A percentile compares a stretch with the other conserved stretches of the same genome.
These are phyloP conservation scores for Quercus lobata DNA, from an alignment of 331 rosid species.

Conservation along the genomic window DNA sequence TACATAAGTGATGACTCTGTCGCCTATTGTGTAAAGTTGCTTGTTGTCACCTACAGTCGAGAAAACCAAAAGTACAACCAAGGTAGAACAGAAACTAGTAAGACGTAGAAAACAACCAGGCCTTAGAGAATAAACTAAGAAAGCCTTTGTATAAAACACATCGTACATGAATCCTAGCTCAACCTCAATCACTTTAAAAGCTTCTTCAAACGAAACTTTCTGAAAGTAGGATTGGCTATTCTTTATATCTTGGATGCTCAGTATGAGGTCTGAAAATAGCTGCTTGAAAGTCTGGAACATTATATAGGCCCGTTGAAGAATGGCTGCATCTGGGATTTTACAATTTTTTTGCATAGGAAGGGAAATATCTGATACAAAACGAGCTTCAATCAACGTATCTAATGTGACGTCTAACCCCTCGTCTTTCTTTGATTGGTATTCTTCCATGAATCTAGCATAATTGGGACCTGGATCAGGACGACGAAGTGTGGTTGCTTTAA, in stretches of 20 bases:
- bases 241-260: conserved; percentile 12
- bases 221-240: conserved; percentile 14
- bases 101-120: conserved; percentile 14
- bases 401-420: conserved; percentile 28
- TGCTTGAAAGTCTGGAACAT: conserved; percentile 19
- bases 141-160: conserved; percentile 32
- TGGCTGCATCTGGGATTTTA: not conserved
- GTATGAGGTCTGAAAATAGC: conserved; percentile 12
- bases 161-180: no score
- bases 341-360: not conserved
- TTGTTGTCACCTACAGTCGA: not conserved
- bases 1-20: conserved; percentile 13
- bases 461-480: conserved; percentile 30
- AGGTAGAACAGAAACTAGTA: not conserved
- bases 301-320: conserved; percentile 4
- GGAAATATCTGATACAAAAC: not conserved
- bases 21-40: conserved; percentile 3
- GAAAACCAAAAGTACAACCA: conserved; percentile 7
- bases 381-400: not conserved
- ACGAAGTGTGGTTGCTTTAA: conserved; percentile 25
- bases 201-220: not conserved
- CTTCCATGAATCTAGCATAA: conserved; percentile 24
- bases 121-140: conserved; percentile 2
- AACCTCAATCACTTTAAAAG: no score
- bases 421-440: conserved; percentile 9